Conservation (phyloP, 2,329 filamentous ascomycete species). For the Lecanicillium sp. region DNA sequence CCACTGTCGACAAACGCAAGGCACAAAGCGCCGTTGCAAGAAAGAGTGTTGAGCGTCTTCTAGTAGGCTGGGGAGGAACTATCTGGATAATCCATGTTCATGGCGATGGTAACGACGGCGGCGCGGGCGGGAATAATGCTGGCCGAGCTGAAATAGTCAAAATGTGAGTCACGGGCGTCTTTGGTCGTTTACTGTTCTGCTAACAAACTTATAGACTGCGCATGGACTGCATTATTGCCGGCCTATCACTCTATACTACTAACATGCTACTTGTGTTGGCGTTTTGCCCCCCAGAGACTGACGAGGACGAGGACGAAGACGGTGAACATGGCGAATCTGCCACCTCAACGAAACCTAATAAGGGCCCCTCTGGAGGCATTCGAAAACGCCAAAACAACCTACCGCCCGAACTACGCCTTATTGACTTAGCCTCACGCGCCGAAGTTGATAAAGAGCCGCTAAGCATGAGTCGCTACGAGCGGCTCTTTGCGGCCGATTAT, state of each 20-base stretch:
- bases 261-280: conserved; percentile 85
- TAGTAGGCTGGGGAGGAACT: conserved; percentile 93
- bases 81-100: conserved; percentile 94
- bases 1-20: conserved; percentile 38
- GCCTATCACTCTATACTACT: conserved; percentile 92
- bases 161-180: conserved; percentile 54
- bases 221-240: conserved; percentile 96
- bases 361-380: conserved; percentile 55
- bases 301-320: conserved; percentile 45
- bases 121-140: conserved; percentile 49
- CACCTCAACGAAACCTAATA: conserved; percentile 36
- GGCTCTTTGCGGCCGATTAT: conserved; percentile 81
- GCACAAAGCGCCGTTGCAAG: conserved; percentile 39
- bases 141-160: conserved; percentile 84
- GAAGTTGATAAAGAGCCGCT: conserved; percentile 83
- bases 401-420: conserved; percentile 81
- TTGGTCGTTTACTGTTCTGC: conserved; percentile 7
- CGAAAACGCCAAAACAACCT: conserved; percentile 69
- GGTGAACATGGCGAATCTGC: conserved; percentile 24
- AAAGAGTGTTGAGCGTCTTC: conserved; percentile 61
- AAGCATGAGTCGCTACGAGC: conserved; percentile 78
- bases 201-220: conserved; percentile 56
- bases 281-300: conserved; percentile 69
- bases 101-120: conserved; percentile 53
- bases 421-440: conserved; percentile 79